Base-by-base conservation (phyloP, 78 protist genomes). In the Speleostelium caveatum region DNA sequence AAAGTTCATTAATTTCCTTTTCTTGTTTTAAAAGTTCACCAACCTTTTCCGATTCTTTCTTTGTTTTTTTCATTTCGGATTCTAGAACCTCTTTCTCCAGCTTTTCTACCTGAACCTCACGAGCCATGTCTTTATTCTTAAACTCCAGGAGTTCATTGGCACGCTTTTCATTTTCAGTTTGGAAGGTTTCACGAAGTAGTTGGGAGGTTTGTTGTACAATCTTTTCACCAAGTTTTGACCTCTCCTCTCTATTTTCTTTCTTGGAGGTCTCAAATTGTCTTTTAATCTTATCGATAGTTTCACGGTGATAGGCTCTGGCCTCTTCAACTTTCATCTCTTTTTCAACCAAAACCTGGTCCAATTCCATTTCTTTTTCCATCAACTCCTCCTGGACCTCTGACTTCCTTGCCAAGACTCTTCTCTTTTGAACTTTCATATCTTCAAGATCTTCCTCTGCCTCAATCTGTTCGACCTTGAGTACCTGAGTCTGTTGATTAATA, bases 401-500 rank as follows among this genome's bases (percentile, higher is more conserved):
- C 45, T 60, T 67, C 58, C 51, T 83, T 10, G 49, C 26, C 0
- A 30, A 26, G 21, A 83, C 12, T 19, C 72, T 30, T 36, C 41
- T 67, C 73, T 83, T 83, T 38, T 83, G 73, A 24, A 39, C 24
- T 24, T 56, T 67, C 0, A 62, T 35, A 36, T 83, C 72, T 16
- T 69, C 73, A 2, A 69, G 8, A 14, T 83, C 71, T 17, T 83
- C 79, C 38, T 69, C 73, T 7, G 60, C 79, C 24, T 83, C 91
- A 1, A 26, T 41, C 3, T 39, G 26, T 39, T 83, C 91, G n/a
- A 83, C 76, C 17, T 45, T 67, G 22, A 83, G n/a, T 2, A 83
- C 91, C 1, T 24, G 12, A 0, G 91, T 83, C 55, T 83, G 91
- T 67, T 69, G 91, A n/a, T 69, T 35, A 33, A 72, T 58, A 5